Percentiles rank a stretch among this genome's conserved stretches.
phyloP scores from a whole-genome alignment of 2,329 filamentous ascomycete genomes.

The Hypoxylon sp. region DNA sequence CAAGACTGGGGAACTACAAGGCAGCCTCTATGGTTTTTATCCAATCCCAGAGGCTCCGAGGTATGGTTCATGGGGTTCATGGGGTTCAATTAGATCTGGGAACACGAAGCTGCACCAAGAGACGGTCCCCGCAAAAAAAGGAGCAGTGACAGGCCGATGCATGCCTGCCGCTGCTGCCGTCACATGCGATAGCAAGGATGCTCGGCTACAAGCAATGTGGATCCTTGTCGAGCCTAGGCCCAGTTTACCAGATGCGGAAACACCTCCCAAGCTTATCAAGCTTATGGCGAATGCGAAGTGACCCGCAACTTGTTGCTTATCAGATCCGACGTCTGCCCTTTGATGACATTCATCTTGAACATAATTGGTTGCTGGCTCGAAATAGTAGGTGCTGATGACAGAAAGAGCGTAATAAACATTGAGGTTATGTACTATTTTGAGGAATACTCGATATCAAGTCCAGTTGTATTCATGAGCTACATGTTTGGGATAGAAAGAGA shows the following conservation, averaged over 20 bases:
- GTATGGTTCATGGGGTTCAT: constrained; percentile 6
- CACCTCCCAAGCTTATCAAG: constrained; percentile 22
- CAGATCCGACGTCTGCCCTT: constrained; percentile 29
- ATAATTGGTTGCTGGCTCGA: constrained; percentile 16
- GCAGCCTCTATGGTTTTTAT: constrained; percentile 26
- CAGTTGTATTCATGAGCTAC: not conserved
- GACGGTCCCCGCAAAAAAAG: constrained; percentile 36
- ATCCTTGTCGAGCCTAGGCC: constrained; percentile 35
- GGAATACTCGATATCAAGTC: no score
- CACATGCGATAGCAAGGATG: constrained; percentile 43
- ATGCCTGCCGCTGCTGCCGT: constrained; percentile 9
- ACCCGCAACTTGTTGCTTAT: constrained; percentile 24
- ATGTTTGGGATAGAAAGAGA: no score
- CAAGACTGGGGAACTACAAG: constrained; percentile 1
- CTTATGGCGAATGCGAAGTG: constrained; percentile 38
- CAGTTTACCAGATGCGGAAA: constrained; percentile 37
- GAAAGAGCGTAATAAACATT: not conserved
- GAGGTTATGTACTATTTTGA: no score
- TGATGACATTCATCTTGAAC: constrained; percentile 28
- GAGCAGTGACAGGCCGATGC: constrained; percentile 15
- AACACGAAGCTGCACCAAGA: constrained; percentile 30
- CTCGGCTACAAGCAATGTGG: constrained; percentile 36
- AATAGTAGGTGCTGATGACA: not conserved
- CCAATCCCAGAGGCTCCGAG: constrained; percentile 22
- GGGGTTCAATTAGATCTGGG: constrained; percentile 19